phyloP scores from a whole-genome alignment of 2,329 filamentous ascomycete genomes.

The Mycosphaerelloides madeirae region DNA sequence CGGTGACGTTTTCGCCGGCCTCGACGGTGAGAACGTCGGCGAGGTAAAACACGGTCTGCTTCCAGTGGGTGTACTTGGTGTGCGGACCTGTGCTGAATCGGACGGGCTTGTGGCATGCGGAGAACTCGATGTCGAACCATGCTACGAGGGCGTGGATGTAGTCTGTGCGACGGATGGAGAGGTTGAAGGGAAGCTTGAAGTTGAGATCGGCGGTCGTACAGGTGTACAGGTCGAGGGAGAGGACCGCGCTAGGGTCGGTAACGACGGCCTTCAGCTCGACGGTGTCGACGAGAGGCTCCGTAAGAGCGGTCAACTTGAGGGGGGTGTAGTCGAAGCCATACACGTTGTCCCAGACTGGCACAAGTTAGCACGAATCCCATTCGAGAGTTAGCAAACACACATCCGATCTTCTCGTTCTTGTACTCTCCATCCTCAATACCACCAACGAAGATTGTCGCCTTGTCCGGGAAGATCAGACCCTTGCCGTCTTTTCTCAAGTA shows the following conservation, averaged over 20 bases:
- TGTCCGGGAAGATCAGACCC: constrained; percentile 90
- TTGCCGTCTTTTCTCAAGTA: constrained; percentile 76
- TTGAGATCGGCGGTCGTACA: constrained; percentile 82
- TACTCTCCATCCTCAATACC: constrained; percentile 99
- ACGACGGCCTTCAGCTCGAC: constrained; percentile 97
- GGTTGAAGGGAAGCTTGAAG: constrained; percentile 73
- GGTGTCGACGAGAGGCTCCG: constrained; percentile 93
- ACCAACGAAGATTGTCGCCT: constrained; percentile 94
- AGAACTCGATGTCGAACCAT: constrained; percentile 99
- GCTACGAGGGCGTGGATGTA: constrained; percentile 94
- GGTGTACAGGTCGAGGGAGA: constrained; percentile 89
- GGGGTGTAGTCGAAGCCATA: constrained; percentile 97
- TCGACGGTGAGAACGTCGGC: constrained; percentile 89
- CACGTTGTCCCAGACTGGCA: constrained; percentile 94
- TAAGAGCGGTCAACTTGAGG: constrained; percentile 87
- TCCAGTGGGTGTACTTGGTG: constrained; percentile 99
- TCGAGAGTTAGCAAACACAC: constrained; percentile 52
- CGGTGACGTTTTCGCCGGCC: constrained; percentile 72
- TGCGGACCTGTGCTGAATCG: constrained; percentile 95
- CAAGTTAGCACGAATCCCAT: constrained; percentile 18
- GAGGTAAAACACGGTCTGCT: constrained; percentile 98
- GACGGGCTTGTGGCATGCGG: constrained; percentile 96
- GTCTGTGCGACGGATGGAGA: constrained; percentile 77
- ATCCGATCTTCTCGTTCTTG: constrained; percentile 99
- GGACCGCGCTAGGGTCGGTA: constrained; percentile 78